Conservation (phyloP, 345 rosid species). For the Limnanthes douglasii region DNA sequence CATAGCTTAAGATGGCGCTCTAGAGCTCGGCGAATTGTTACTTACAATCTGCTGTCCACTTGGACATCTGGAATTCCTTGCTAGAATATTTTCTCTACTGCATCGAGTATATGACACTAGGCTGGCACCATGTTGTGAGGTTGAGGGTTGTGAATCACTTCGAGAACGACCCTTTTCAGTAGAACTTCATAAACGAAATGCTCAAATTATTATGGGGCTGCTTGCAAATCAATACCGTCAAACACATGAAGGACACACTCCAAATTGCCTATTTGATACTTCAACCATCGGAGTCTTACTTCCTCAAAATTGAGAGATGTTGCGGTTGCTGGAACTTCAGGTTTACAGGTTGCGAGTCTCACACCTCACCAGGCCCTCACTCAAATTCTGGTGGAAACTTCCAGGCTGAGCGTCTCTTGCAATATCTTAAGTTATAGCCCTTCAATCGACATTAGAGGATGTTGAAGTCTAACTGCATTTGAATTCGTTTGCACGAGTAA, state of each 20-base stretch:
- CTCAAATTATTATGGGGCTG: conserved; percentile 58
- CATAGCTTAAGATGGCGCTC: conserved; percentile 77
- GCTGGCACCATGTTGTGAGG: conserved; percentile 73
- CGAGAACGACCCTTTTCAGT: conserved; percentile 38
- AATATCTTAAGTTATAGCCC: no score
- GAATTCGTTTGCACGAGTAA: no score
- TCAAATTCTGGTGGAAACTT: no score
- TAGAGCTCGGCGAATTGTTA: conserved; percentile 77
- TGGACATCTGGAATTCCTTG: conserved; percentile 76
- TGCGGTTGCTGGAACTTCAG: no score
- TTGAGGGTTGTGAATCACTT: conserved; percentile 24
- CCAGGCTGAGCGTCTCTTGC: no score
- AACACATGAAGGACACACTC: conserved; percentile 87
- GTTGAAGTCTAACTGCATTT: no score
- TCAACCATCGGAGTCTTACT: conserved; percentile 88
- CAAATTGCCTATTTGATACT: conserved; percentile 86
- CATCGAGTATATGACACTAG: conserved; percentile 82
- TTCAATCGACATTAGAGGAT: no score
- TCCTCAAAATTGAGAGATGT: conserved; percentile 85
- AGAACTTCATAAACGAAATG: conserved; percentile 31
- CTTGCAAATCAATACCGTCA: conserved; percentile 91
- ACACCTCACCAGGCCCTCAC: no score
- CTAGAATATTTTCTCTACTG: conserved; percentile 65
- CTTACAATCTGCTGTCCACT: conserved; percentile 61
- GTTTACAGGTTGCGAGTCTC: no score